Base-by-base conservation (phyloP, 2,329 filamentous ascomycete species). In the Hypoxylon sp. region DNA sequence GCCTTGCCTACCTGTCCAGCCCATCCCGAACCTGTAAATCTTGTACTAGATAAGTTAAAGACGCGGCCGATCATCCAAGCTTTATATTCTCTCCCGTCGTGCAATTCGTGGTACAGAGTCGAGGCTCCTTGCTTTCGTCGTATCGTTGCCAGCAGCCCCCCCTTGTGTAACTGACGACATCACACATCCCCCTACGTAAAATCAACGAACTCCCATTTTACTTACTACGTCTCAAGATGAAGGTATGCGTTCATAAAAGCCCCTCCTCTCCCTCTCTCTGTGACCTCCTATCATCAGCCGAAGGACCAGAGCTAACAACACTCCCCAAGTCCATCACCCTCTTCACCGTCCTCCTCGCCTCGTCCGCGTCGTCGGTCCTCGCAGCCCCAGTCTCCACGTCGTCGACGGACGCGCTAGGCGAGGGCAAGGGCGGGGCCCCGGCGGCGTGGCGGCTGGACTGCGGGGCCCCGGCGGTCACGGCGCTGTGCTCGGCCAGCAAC, bases 371-470 rank as follows among this genome's bases (percentile, higher is more conserved):
- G 1, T 24, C 52, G 13, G 33, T 47, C 29, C 33, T 65, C n/a
- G 56, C 62, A 4, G 62, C 56, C 4, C 65, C 65, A 3, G n/a
- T 48, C 9, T 24, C 29, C 11, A 18, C n/a, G 20, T 11, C 13
- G 13, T 27, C 27, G 56, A 38, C 4, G 17, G 21, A 9, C 24
- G 2, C 31, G 2, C 18, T 40, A 11, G 21, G 21, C 38, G 35
- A 35, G 24, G 29, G 49, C 9, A 29, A 50, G 41, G 42, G n/a
- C n/a, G n/a, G 27, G n/a, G 46, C 45, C 13, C 43, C 58, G 20
- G 55, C 50, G 21, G 49, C 62, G 18, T 66, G 59, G 59, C 47
- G 55, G 10, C 63, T 68, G 7, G 66, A 68, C 56, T 68, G 66
- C 60, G 66, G 66, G 7, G 52, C 65, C 4, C 65, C 60, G 8